Conservation (phyloP, 768 basidiomycete species). For the Chalciporus pseudorubinellus region DNA sequence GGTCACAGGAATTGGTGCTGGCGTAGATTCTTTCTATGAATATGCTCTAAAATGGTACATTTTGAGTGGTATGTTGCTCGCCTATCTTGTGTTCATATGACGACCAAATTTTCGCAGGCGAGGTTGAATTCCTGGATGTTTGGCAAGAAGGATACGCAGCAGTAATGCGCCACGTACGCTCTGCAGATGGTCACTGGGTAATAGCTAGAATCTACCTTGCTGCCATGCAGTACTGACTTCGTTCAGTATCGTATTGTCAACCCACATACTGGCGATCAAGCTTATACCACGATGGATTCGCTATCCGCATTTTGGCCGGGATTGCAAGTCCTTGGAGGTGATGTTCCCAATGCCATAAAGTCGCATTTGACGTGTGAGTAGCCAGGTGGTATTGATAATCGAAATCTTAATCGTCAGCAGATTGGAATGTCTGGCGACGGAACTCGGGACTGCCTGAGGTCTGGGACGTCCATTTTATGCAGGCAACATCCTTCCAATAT, state of each 20-base stretch:
- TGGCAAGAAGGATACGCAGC: conserved; percentile 83
- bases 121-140: conserved; percentile 76
- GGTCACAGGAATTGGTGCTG: conserved; percentile 83
- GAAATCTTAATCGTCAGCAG: conserved; percentile 36
- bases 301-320: conserved; percentile 98
- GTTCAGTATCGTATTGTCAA: conserved; percentile 82
- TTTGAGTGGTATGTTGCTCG: conserved; percentile 56
- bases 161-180: conserved; percentile 81
- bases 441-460: conserved; percentile 90
- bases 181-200: conserved; percentile 88
- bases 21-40: conserved; percentile 95
- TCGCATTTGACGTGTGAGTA: conserved; percentile 84
- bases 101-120: conserved; percentile 43
- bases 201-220: background rate
- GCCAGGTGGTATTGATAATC: background rate
- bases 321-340: conserved; percentile 82
- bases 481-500: conserved; percentile 74
- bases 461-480: conserved; percentile 74
- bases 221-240: background rate
- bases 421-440: conserved; percentile 91
- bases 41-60: conserved; percentile 94
- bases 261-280: conserved; percentile 70
- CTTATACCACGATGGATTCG: conserved; percentile 85
- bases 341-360: conserved; percentile 87
- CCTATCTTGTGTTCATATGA: background rate